Evolutionary conservation across 2,329 filamentous ascomycete species (phyloP), one percentile per base, ranked within the genome.

Genomic region (Fusarium mangiferae): DNA sequence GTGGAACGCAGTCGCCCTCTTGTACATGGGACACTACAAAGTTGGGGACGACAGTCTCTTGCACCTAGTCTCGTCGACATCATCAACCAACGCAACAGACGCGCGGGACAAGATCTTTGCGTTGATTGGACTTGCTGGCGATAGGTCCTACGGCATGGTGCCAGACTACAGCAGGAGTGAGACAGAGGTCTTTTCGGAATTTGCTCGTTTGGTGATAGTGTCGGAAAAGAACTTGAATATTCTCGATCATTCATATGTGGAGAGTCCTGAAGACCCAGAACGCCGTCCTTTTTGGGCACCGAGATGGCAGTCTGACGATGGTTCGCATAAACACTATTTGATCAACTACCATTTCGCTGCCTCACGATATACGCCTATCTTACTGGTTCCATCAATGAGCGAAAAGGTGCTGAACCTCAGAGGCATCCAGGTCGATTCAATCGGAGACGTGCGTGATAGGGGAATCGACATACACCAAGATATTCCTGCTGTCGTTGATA

Each of bases 151-250:
- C 6, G 22, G 3, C 15, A 7, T 17, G 1, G 33, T n/a, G 2
- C 33, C 42, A 3, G 7, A 59, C 14, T 59, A 59, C 6, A 49
- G 3, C 11, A 49, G 4, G 15, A 38, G 18, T 9, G 8, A 59
- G 13, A 0, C 20, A 5, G 24, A 59, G 2, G 56, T 59, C 2
- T 49, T 58, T 12, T 7, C 41, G 1, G n/a, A 28, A 0, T 48
- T 48, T 30, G 10, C 55, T 38, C 20, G 14, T 28, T 17, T 1
- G 5, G 33, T 15, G 8, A 38, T 58, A 28, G 4, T 9, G 1
- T 1, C 6, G 10, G 35, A 20, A 5, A 17, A 3, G 0, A 26
- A 28, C 3, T 11, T 58, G 30, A 3, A 28, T 6, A 30, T 58
- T 22, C 20, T 58, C 18, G 33, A 38, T 5, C 10, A 48, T 4